These are phyloP conservation scores for Podaxis sp. DNA, from an alignment of 768 basidiomycete species.

Conservation along the genomic window DNA sequence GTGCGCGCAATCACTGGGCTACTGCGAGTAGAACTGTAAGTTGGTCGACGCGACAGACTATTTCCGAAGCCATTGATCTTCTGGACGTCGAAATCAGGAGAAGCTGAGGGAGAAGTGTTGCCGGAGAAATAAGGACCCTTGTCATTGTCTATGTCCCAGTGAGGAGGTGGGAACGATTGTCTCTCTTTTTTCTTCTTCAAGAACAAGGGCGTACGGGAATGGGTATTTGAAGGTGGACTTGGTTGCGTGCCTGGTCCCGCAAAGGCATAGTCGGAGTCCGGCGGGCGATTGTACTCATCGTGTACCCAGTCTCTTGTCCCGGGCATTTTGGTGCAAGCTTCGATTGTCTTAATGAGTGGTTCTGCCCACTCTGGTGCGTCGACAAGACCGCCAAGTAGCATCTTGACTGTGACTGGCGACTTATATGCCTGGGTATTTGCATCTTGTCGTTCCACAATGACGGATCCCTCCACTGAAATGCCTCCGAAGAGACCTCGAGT, in stretches of 20 bases:
- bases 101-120: neutral
- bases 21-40: neutral
- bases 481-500: conserved; percentile 94
- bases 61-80: neutral
- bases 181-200: conserved; percentile 47
- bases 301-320: conserved; percentile 70
- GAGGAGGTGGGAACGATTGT: conserved; percentile 53
- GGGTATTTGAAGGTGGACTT: conserved; percentile 17
- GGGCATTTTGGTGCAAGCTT: conserved; percentile 66
- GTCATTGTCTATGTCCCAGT: conserved; percentile 52
- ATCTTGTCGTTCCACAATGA: conserved; percentile 92
- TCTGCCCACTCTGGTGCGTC: conserved; percentile 76
- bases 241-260: conserved; percentile 38
- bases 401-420: conserved; percentile 67
- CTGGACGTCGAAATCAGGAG: neutral
- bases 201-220: conserved; percentile 25
- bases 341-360: conserved; percentile 69
- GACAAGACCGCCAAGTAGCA: conserved; percentile 75
- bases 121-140: conserved; percentile 54
- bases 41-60: neutral
- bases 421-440: conserved; percentile 82
- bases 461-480: conserved; percentile 80
- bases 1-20: neutral
- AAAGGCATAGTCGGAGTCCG: conserved; percentile 52
- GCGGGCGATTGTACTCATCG: conserved; percentile 26